These are phyloP conservation scores for Bombardia bombarda DNA, from an alignment of 495 filamentous ascomycete species.

Conservation along the genomic window DNA sequence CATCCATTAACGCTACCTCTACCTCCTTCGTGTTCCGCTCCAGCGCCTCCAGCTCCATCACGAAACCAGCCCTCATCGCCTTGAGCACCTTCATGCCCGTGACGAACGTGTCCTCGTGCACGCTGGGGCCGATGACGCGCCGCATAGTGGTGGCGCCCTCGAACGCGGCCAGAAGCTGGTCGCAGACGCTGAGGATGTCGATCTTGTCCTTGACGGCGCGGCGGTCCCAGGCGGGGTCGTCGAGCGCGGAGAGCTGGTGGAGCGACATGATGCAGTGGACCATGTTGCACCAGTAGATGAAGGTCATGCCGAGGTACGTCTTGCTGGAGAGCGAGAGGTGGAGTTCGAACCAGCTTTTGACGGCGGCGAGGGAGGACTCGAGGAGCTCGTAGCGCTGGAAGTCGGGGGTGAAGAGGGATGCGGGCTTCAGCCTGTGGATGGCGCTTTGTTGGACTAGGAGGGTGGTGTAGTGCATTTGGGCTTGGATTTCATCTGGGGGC, in stretches of 20 bases:
- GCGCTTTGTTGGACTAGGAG: constrained; percentile 36
- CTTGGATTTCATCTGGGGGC: constrained; percentile 27
- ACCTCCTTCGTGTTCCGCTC: neutral
- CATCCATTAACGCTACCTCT: neutral
- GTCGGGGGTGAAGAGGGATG: constrained; percentile 12
- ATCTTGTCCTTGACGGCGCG: constrained; percentile 16
- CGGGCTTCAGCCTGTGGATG: constrained; percentile 14
- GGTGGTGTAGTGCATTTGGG: constrained; percentile 32
- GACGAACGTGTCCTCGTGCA: constrained; percentile 15
- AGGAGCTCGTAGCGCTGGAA: constrained; percentile 21
- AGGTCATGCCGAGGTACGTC: constrained; percentile 19
- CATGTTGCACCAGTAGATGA: constrained; percentile 22
- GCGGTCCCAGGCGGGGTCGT: constrained; percentile 31
- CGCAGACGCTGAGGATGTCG: constrained; percentile 23
- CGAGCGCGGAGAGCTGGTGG: constrained; percentile 19
- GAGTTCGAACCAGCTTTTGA: constrained; percentile 17
- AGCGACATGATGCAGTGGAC: constrained; percentile 21
- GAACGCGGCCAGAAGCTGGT: constrained; percentile 16
- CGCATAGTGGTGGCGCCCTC: constrained; percentile 10
- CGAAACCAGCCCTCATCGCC: constrained; percentile 12
- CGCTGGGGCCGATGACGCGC: constrained; percentile 2
- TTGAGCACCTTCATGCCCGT: constrained; percentile 11
- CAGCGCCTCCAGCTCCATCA: constrained; percentile 2
- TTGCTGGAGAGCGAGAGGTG: constrained; percentile 21
- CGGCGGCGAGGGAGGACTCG: constrained; percentile 16